Evolutionary conservation across 164 flowering plant species (phyloP), one percentile per base, ranked within the genome.

Genomic region (Aristolochia californica): DNA sequence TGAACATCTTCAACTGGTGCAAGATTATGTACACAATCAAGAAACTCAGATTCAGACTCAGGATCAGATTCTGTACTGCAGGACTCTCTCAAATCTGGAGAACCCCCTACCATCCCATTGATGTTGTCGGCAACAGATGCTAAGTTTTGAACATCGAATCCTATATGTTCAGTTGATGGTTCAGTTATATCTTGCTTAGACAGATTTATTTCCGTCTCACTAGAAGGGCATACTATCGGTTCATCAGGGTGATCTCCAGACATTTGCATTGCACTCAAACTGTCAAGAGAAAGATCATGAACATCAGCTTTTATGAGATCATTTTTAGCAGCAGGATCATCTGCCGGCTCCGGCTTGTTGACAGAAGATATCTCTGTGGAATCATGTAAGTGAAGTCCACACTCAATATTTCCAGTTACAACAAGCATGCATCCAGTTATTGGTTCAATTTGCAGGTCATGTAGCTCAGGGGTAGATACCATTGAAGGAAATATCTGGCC

Each of bases 321-420:
- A 47, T 47, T 20, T 47, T 13, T 20, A 62, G 70, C 54, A 10
- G 40, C 50, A 64, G 60, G 70, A 23, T n/a, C 53, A 23, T 40
- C 26, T 14, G 18, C 50, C 15, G 12, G 18, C 20, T 47, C 18
- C 22, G 12, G 13, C 5, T 9, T 50, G 22, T 23, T 11, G 23
- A 24, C 50, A 40, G 5, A 20, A 21, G 68, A 64, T 51, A 53
- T 28, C 48, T 45, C 53, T 8, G 66, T 62, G 64, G 72, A 65
- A 60, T 49, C 58, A 43, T 34, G 54, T 26, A 18, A 27, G 25
- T 63, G 53, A 9, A 58, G 50, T 55, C 48, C 20, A 51, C 18
- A 43, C 34, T 53, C 62, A 61, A 59, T 52, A 17, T 20, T 48
- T 14, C 43, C 45, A 43, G 27, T 49, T 51, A 43, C 68, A 25